These are phyloP conservation scores for Apium graveolens DNA, from an alignment of 129 eudicot genomes.

Conservation along the genomic window DNA sequence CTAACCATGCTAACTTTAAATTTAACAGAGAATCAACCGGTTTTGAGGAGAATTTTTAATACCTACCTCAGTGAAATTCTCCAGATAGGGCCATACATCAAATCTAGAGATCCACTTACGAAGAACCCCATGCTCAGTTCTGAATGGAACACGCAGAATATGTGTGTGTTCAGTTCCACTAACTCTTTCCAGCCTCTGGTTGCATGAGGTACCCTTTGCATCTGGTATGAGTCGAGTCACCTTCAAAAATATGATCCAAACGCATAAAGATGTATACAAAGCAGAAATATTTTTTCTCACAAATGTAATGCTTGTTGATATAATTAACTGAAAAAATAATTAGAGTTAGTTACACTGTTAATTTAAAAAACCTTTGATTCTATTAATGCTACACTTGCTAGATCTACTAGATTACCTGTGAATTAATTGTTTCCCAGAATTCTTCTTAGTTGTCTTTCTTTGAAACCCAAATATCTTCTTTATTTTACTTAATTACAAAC, in stretches of 20 bases:
- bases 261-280: not conserved
- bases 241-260: slow-evolving; percentile 29
- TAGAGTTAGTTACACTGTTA: not conserved
- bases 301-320: not conserved
- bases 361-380: not conserved
- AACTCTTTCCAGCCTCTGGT: slow-evolving; percentile 80
- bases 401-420: not conserved
- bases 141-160: slow-evolving; percentile 85
- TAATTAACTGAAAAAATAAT: not conserved
- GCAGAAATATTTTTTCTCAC: not conserved
- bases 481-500: not conserved
- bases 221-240: slow-evolving; percentile 87
- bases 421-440: not conserved
- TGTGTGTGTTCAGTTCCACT: slow-evolving; percentile 73
- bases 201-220: slow-evolving; percentile 93
- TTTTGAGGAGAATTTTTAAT: not conserved
- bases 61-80: slow-evolving; percentile 75
- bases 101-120: slow-evolving; percentile 94
- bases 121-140: slow-evolving; percentile 74
- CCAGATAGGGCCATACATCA: slow-evolving; percentile 98
- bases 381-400: not conserved
- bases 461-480: not conserved
- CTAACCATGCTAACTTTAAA: not conserved
- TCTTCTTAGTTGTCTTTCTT: not conserved
- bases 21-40: not conserved